Evolutionary conservation across 306 rosid genomes (phyloP).

Genomic region (Citrullus mucosospermus): DNA sequence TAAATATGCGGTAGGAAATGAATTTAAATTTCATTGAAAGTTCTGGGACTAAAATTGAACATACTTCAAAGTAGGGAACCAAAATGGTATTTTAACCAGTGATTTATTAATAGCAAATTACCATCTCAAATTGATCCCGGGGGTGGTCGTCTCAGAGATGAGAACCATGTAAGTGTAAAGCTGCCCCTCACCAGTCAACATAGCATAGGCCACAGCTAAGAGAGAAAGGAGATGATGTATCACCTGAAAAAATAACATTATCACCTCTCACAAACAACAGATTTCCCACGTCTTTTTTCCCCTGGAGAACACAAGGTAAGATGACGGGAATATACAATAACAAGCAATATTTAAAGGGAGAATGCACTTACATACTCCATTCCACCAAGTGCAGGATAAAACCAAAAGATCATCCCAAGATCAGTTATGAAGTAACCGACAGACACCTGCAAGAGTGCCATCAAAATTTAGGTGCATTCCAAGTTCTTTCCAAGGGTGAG

Average conservation of each 20-base stretch:
- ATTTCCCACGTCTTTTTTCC: not conserved
- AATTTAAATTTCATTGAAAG: too few species aligned
- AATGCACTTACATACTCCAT: slow-evolving; percentile 82
- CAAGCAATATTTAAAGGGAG: not conserved
- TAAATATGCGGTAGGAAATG: too few species aligned
- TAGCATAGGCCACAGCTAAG: slow-evolving; percentile 63
- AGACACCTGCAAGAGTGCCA: slow-evolving; percentile 46
- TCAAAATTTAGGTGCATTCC: not conserved
- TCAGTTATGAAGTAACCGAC: slow-evolving; percentile 87
- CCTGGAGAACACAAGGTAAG: not conserved
- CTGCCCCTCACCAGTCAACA: slow-evolving; percentile 89
- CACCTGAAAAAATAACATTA: slow-evolving; percentile 47
- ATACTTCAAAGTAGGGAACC: too few species aligned
- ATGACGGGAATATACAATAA: not conserved
- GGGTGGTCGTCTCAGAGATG: slow-evolving; percentile 91
- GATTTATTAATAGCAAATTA: slow-evolving; percentile 9
- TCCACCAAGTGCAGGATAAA: slow-evolving; percentile 86
- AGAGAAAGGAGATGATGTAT: slow-evolving; percentile 75
- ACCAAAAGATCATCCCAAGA: slow-evolving; percentile 85
- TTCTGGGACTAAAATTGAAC: too few species aligned
- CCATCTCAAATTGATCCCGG: slow-evolving; percentile 98
- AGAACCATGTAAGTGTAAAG: slow-evolving; percentile 85
- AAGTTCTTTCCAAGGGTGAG: not conserved
- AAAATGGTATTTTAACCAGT: too few species aligned
- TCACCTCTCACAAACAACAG: slow-evolving; percentile 4